phyloP scores from a whole-genome alignment of 73 alveolate genomes.

The Tetrahymena borealis region DNA sequence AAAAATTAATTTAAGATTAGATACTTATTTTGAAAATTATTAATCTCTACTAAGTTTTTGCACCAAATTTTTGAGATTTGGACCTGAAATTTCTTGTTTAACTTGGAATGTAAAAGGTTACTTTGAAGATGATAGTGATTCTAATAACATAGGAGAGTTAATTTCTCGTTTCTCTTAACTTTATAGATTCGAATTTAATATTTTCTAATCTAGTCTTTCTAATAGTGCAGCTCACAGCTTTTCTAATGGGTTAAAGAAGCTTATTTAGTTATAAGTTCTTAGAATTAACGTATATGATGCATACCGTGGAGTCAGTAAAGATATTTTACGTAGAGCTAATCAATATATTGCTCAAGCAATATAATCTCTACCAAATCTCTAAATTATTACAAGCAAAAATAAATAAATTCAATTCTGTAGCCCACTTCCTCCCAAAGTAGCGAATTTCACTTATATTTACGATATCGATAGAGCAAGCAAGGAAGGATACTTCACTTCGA shows the following conservation, averaged over 20 bases:
- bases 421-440: not conserved
- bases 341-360: not conserved
- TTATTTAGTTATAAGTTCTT: not conserved
- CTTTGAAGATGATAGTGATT: not conserved
- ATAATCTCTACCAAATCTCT: not conserved
- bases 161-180: not conserved
- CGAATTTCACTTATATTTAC: not conserved
- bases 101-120: not conserved
- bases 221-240: not conserved
- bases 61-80: not conserved
- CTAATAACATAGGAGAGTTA: not conserved
- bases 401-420: not conserved
- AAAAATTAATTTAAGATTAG: not conserved
- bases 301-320: not conserved
- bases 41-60: not conserved
- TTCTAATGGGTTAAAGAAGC: not conserved
- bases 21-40: not conserved
- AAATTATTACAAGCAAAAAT: not conserved
- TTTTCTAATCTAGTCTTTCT: not conserved
- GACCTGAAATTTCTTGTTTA: not conserved
- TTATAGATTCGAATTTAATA: not conserved
- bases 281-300: not conserved
- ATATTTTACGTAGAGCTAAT: not conserved
- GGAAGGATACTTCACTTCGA: not conserved
- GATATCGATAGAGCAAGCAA: not conserved